Base-by-base conservation (phyloP, 2,329 filamentous ascomycete species). In the Apiospora arundinis region DNA sequence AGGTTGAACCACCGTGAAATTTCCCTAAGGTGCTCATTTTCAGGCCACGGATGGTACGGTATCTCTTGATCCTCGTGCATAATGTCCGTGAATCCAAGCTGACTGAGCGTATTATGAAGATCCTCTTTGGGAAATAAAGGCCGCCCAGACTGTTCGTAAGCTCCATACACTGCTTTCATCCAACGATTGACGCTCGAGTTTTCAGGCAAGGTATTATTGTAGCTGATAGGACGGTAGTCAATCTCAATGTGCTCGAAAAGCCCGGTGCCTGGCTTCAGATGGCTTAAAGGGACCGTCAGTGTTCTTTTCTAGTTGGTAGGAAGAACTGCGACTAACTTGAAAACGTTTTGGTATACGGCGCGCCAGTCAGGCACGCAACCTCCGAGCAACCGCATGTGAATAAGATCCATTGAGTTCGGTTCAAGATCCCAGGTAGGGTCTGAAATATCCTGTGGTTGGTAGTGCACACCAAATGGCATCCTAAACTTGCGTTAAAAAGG, bases 221-320 rank as follows among this genome's bases (percentile, higher is more conserved):
- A 92, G 77, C 90, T 92, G 69, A 90, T 90, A 23, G 94, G 94
- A 67, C 88, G 85, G 81, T 93, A 93, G 81, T 98, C 94, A 70
- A 98, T 92, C 80, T 98, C 95, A 67, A 97, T 89, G 75, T 97
- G 94, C 81, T 98, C 95, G 70, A 98, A 87, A 78, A 87, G 89
- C 70, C 95, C 95, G 52, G 85, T 87, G 1, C 92, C 91, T 1
- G 94, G 94, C 76, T 90, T 91, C 37, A 98, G 86, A 78, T 97
- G 93, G 69, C 92, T 94, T 74, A 23, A 21, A 28, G 40, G n/a
- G 37, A 49, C 2, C 37, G 56, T 80, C 70, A 81, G 75, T 67
- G 65, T n/a, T 32, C 6, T 1, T 25, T 73, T 69, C 71, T 45
- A 56, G 4, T 42, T 23, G 23, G 25, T 4, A n/a, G 28, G n/a